phyloP scores from a whole-genome alignment of 2,329 filamentous ascomycete genomes.

The Neonectria sp. region DNA sequence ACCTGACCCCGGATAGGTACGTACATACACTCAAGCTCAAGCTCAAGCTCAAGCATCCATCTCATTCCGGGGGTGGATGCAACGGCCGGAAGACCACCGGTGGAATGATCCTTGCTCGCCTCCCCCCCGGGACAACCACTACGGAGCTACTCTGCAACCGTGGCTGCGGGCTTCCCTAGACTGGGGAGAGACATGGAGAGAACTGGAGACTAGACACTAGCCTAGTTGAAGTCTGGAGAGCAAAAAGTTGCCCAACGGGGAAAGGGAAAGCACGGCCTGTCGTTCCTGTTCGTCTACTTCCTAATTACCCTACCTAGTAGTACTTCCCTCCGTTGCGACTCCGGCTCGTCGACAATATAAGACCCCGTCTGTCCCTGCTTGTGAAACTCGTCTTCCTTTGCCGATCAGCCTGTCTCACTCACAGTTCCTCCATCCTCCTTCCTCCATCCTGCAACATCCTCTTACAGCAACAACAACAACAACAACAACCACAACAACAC shows the following conservation, averaged over 20 bases:
- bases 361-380: slow-evolving; percentile 23
- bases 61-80: slow-evolving; percentile 28
- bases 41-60: slow-evolving; percentile 26
- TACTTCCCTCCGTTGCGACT: background rate
- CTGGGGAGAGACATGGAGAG: background rate
- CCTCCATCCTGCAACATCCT: background rate
- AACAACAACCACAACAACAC: background rate
- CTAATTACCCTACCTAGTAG: too few relatives aligned
- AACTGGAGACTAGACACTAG: background rate
- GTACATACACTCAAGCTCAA: slow-evolving; percentile 23
- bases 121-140: background rate
- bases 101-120: slow-evolving; percentile 3
- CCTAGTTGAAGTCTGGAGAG: background rate
- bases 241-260: background rate
- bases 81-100: background rate
- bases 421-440: slow-evolving; percentile 1
- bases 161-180: background rate
- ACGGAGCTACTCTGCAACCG: background rate
- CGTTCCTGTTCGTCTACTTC: background rate
- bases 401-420: slow-evolving; percentile 28
- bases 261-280: background rate
- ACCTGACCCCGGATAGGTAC: background rate
- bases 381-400: slow-evolving; percentile 26
- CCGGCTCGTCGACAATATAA: slow-evolving; percentile 28
- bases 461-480: slow-evolving; percentile 11